phyloP scores from a whole-genome alignment of 2,329 filamentous ascomycete species.

The Nemania sp. region DNA sequence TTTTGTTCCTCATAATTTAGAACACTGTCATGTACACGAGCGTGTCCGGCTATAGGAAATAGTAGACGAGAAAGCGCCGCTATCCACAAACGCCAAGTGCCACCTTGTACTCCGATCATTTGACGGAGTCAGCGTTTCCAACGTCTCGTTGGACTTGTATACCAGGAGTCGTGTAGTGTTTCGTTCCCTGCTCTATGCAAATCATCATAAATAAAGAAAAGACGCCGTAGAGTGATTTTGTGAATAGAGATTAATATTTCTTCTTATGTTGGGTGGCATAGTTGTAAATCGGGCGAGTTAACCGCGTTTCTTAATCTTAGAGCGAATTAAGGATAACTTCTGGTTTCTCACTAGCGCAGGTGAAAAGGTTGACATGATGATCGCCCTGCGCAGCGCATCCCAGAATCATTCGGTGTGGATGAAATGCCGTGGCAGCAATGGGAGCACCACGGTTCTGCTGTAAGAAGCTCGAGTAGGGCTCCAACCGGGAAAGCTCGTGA shows the following conservation, averaged over 20 bases:
- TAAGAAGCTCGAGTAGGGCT: slow-evolving; percentile 91
- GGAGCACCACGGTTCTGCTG: slow-evolving; percentile 83
- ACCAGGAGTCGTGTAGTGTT: slow-evolving; percentile 1
- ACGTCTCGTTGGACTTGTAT: slow-evolving; percentile 13
- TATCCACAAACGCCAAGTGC: slow-evolving; percentile 4
- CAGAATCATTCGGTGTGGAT: slow-evolving; percentile 92
- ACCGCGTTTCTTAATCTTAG: slow-evolving; percentile 6
- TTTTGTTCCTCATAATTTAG: neutral
- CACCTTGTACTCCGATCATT: neutral
- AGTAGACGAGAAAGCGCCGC: slow-evolving; percentile 5
- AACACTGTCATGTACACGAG: neutral
- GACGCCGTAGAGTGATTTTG: slow-evolving; percentile 10
- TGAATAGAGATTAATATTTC: slow-evolving; percentile 7
- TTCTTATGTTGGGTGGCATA: neutral
- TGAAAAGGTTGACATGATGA: slow-evolving; percentile 90
- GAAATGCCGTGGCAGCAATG: slow-evolving; percentile 91
- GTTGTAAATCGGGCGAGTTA: neutral
- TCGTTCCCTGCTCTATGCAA: slow-evolving; percentile 30
- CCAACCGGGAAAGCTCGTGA: slow-evolving; percentile 80
- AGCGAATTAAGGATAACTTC: slow-evolving; percentile 46
- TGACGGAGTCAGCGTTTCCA: slow-evolving; percentile 15
- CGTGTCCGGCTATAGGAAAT: slow-evolving; percentile 12
- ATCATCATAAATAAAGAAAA: slow-evolving; percentile 26
- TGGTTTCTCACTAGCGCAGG: slow-evolving; percentile 67
- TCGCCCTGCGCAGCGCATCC: slow-evolving; percentile 89